Evolutionary conservation across 352 stramenopile genomes (phyloP), one percentile per base, ranked within the genome.

Genomic region (Pythium diclinum): DNA sequence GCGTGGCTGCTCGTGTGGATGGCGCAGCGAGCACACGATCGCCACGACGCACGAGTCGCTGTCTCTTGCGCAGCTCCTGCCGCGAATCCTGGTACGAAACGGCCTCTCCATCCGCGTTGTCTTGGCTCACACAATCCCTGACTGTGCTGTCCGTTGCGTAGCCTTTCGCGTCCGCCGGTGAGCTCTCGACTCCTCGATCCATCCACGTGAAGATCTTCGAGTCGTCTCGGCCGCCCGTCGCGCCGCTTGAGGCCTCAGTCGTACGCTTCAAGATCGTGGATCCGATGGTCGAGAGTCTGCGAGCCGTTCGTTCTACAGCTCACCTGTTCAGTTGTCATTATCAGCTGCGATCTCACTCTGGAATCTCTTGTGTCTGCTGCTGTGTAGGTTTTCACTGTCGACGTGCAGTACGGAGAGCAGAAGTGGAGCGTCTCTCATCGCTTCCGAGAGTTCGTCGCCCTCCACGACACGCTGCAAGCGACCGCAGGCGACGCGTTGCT

Each of bases 391-490:
- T 90, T 83, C 49, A 70, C 65, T 11, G 62, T 88, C 25, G 62
- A 81, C 16, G 61, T 88, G 3, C 53, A 53, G 6, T 66, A 85
- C 16, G 67, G 68, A 13, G 58, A 75, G 17, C 56, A 85, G 40
- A 67, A 60, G 17, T 89, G 81, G 81, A 56, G 65, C 33, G 78
- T 88, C 28, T 42, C 71, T 5, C 63, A 75, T 32, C 70, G 81
- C 21, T 88, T 78, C 61, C 68, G 75, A 10, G 74, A 81, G 10
- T 88, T 88, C 69, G 68, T 57, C 5, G 49, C 59, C 21, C 72
- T 89, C 0, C 76, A 87, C 30, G 25, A 57, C 14, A 10, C 61
- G 46, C 56, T 69, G 6, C 11, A 54, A 4, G 23, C 6, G n/a
- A n/a, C 23, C 3, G 21, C 33, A 16, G 34, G 19, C 16, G 5